Evolutionary conservation across 768 basidiomycete genomes (phyloP), one percentile per base, ranked within the genome.

Genomic region (Daedaleopsis nitida): DNA sequence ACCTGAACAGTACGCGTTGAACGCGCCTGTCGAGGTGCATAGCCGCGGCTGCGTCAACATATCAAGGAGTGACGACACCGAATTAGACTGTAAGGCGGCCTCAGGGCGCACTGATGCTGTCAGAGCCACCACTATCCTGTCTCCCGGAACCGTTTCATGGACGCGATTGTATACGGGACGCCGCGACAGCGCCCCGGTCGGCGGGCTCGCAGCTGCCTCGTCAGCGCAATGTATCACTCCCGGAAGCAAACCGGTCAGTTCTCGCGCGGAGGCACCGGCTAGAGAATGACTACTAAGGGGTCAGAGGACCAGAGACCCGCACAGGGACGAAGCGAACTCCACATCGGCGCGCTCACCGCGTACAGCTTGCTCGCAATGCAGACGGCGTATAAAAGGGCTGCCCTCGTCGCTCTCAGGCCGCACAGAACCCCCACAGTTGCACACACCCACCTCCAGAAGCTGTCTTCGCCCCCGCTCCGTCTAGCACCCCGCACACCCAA

Each of bases 361-460:
- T 34, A 27, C 58, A 48, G 37, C 17, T 52, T 59, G 58, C 43
- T 52, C 43, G 58, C 34, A 13, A 23, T 58, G 13, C 49, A 10
- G 27, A 32, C 27, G 27, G 52, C 52, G 9, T 60, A 60, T 60
- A 60, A 55, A 39, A 55, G 54, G 42, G 54, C 59, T 3, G 54
- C 49, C 8, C 32, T 8, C 49, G 1, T 42, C 39, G 48, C 54
- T 35, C 32, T 55, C 42, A 47, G 17, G n/a, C 19, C 27, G 12
- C 9, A 54, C 37, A 54, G 17, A 55, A 5, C 47, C 24, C 3
- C 27, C 39, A 23, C 32, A 12, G 47, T 34, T 21, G 32, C 43
- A 9, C 44, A 17, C 35, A 34, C 23, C 39, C 23, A n/a, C n/a
- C 16, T 32, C 44, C 38, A 35, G 19, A 45, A 8, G 5, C 10